Base-by-base conservation (phyloP, 1,284 basidiomycete genomes). In the Leccinum fallax region DNA sequence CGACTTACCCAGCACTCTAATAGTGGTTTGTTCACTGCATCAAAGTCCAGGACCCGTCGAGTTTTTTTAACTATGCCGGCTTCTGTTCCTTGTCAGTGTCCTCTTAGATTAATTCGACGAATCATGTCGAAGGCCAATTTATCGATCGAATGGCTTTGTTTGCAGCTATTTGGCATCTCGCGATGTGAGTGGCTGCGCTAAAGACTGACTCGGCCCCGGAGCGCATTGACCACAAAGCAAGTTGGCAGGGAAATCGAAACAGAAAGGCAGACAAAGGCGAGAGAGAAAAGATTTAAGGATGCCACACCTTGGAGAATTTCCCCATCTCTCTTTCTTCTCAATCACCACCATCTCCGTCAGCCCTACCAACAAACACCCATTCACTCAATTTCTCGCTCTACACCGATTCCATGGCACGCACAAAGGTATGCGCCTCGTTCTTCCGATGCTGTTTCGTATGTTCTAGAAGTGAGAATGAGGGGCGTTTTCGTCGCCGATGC, bases 191-290 rank as follows among this genome's bases (percentile, higher is more conserved):
- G 26, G 28, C 24, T 36, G 52, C 49, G 9, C 13, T 28, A 36
- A 36, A 36, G 34, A 7, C 34, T 36, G 10, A 32, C 32, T 32
- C 32, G 32, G 34, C 13, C 34, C 13, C 34, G 34, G 34, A 19
- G 60, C 28, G 60, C 62, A 66, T 57, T 69, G 66, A 59, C 71
- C 71, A 71, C 67, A 69, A 70, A 60, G 69, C 69, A 69, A 66
- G 43, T 21, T 34, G 49, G 60, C 43, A 32, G 59, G 58, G 46
- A 57, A 13, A 53, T 58, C 51, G 57, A 65, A 64, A 57, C 62
- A 67, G 53, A 63, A 71, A 62, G 43, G 43, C 34, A 53, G 38
- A 46, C 49, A 64, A 59, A 61, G 59, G 21, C 26, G 19, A 16
- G 57, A 57, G 46, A 53, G 48, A 21, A 62, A 19, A 63, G 61